Conservation (phyloP, 169 alveolate species). For the Perkinsus olseni region DNA sequence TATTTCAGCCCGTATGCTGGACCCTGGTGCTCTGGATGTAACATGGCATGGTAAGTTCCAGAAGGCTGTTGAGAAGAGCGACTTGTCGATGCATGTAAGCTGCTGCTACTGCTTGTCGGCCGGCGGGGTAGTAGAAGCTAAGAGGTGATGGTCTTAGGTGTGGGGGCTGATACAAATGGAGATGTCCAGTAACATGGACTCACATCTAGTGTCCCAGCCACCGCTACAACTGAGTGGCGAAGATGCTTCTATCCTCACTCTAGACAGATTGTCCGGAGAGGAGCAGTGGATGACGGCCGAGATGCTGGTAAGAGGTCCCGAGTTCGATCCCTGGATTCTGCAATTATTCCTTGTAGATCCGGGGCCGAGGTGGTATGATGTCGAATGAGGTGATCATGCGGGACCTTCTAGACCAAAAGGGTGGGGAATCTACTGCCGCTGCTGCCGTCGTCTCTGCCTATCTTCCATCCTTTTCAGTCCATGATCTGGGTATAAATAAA, state of each 20-base stretch:
- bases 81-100: not conserved
- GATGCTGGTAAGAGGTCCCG: not conserved
- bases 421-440: not conserved
- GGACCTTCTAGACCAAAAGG: not conserved
- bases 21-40: not conserved
- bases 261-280: not conserved
- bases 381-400: not conserved
- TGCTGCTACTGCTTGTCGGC: not conserved
- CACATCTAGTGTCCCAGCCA: not conserved
- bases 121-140: not conserved
- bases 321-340: not conserved
- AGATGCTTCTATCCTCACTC: not conserved
- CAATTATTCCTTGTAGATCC: not conserved
- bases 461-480: not conserved
- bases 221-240: not conserved
- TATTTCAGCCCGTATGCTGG: not conserved
- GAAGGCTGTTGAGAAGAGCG: not conserved
- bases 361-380: not conserved
- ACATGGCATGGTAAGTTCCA: not conserved
- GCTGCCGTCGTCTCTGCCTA: not conserved
- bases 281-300: not conserved
- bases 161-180: not conserved
- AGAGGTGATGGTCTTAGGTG: not conserved
- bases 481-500: not conserved
- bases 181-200: not conserved